Evolutionary conservation across 2,329 filamentous ascomycete species (phyloP).

Genomic region (Rasamsonia emersonii): DNA sequence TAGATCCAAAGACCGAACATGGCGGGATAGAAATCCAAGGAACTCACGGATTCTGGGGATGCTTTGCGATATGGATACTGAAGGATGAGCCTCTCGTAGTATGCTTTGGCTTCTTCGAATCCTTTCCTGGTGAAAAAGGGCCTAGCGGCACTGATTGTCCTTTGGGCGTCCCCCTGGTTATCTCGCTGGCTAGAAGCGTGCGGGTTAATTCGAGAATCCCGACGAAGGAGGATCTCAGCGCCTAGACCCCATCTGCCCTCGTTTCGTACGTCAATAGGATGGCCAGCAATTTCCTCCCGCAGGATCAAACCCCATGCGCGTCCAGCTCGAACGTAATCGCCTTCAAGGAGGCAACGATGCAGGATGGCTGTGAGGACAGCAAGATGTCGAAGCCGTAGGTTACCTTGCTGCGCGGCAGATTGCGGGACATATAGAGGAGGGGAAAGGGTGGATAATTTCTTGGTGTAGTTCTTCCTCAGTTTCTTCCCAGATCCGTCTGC

Average conservation of each 20-base stretch:
- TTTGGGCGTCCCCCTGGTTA: conserved; percentile 15
- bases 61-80: conserved; percentile 63
- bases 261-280: conserved; percentile 57
- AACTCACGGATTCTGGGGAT: conserved; percentile 51
- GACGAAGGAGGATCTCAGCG: conserved; percentile 69
- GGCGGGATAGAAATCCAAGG: conserved; percentile 71
- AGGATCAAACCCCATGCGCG: conserved; percentile 68
- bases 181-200: conserved; percentile 16
- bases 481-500: conserved; percentile 7
- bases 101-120: conserved; percentile 53
- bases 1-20: conserved; percentile 77
- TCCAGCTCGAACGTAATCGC: conserved; percentile 62
- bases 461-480: conserved; percentile 15
- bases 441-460: conserved; percentile 22
- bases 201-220: not conserved
- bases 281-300: conserved; percentile 49
- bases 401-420: conserved; percentile 22
- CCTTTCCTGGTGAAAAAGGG: conserved; percentile 39
- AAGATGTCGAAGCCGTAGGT: conserved; percentile 47
- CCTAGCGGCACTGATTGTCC: conserved; percentile 8
- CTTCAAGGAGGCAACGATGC: conserved; percentile 61
- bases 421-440: conserved; percentile 27
- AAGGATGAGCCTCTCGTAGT: conserved; percentile 70
- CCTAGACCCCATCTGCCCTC: conserved; percentile 73
- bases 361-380: conserved; percentile 60